A percentile compares a stretch with the other conserved stretches of the same genome.
phyloP scores from a whole-genome alignment of 495 filamentous ascomycete species.

The Trichoderma reesei region DNA sequence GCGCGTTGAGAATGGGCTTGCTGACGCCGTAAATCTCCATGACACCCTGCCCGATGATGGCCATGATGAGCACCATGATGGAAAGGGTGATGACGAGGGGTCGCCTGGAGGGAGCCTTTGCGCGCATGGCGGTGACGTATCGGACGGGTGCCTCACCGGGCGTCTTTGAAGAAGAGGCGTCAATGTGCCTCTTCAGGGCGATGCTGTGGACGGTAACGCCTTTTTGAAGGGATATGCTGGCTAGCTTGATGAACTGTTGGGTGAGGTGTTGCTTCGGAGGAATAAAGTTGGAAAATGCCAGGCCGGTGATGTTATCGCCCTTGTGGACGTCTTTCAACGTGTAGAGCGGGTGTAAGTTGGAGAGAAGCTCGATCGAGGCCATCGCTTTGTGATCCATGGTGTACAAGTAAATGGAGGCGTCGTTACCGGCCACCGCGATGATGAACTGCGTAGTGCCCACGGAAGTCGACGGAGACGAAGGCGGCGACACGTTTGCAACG shows the following conservation, averaged over 20 bases:
- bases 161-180: conserved; percentile 37
- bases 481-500: conserved; percentile 52
- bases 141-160: conserved; percentile 38
- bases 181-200: conserved; percentile 44
- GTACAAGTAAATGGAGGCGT: conserved; percentile 68
- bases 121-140: conserved; percentile 58
- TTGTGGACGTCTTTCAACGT: conserved; percentile 67
- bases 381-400: conserved; percentile 52
- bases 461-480: conserved; percentile 29
- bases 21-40: conserved; percentile 55
- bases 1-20: conserved; percentile 44
- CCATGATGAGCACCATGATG: conserved; percentile 44
- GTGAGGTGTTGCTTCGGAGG: conserved; percentile 38
- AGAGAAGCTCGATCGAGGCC: conserved; percentile 38
- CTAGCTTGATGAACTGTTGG: conserved; percentile 64
- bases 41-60: conserved; percentile 54
- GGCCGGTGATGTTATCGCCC: conserved; percentile 65
- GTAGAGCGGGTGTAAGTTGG: conserved; percentile 50
- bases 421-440: conserved; percentile 74
- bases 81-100: conserved; percentile 39
- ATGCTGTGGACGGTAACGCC: conserved; percentile 79
- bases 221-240: conserved; percentile 76
- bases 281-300: conserved; percentile 65
- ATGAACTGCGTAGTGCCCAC: conserved; percentile 59
- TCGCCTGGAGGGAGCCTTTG: conserved; percentile 36